Percentiles rank a stretch among this genome's conserved stretches.
Conservation (phyloP, 78 protist genomes). For the Cavenderia fasciculata region DNA sequence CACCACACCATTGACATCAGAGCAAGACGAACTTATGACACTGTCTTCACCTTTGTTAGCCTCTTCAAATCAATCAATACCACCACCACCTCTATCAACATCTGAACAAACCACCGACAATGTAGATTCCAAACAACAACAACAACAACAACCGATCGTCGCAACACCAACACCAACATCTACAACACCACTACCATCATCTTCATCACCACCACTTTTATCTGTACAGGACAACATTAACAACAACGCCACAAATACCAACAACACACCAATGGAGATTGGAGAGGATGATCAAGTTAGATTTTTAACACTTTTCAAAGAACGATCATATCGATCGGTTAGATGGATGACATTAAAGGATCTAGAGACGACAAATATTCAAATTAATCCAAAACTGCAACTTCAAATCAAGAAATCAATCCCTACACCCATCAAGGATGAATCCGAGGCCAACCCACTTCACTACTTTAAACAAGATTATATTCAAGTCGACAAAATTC, state of each 20-base stretch:
- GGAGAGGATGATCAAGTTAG: no score
- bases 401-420: conserved; percentile 9
- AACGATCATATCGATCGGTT: conserved; percentile 28
- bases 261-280: no score
- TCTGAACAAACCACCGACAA: neutral
- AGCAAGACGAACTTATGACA: no score
- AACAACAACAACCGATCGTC: neutral
- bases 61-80: neutral
- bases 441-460: conserved; percentile 63
- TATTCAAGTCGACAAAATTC: conserved; percentile 48
- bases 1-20: no score
- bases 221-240: no score
- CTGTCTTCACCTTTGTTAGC: neutral
- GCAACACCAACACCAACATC: neutral
- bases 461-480: conserved; percentile 36
- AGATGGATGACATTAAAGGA: conserved; percentile 64
- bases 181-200: neutral
- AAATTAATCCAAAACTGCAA: neutral
- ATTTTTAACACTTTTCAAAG: conserved; percentile 34
- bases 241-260: no score
- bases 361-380: conserved; percentile 2
- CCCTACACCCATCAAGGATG: conserved; percentile 27
- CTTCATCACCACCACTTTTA: neutral
- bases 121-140: neutral
- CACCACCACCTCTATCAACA: neutral